Percentiles rank a stretch among this genome's conserved stretches.
Evolutionary conservation across 164 flowering plant genomes (phyloP).

Genomic region (Warburgia ugandensis): DNA sequence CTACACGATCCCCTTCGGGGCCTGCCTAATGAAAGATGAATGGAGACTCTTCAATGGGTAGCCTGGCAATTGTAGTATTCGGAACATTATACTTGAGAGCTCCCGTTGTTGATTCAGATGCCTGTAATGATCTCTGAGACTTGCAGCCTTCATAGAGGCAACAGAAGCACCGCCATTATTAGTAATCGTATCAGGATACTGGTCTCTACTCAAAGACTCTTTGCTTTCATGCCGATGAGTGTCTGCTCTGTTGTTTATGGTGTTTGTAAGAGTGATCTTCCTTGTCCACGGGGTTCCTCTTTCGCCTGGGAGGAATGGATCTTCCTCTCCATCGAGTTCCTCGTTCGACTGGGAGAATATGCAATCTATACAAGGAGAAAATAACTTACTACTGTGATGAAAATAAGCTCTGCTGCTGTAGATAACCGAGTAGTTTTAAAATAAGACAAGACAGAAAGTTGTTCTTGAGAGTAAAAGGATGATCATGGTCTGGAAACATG

Average conservation of each 20-base stretch:
- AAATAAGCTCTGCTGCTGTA: no score
- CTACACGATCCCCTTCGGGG: no score
- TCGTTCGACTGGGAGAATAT: not conserved
- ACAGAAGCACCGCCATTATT: not conserved
- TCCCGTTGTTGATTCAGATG: not conserved
- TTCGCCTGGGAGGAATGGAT: slow-evolving; percentile 46
- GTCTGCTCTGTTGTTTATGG: slow-evolving; percentile 11
- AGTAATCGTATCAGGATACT: slow-evolving; percentile 2
- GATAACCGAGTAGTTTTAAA: no score
- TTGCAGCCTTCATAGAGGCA: not conserved
- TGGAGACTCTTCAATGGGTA: no score
- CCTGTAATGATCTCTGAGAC: not conserved
- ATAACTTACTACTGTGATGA: not conserved
- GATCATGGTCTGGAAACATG: no score
- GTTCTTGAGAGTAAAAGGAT: no score
- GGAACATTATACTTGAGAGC: no score
- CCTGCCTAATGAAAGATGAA: no score
- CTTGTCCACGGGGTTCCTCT: slow-evolving; percentile 20
- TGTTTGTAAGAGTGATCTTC: slow-evolving; percentile 22
- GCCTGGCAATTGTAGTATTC: no score
- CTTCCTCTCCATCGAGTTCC: not conserved
- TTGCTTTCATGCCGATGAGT: slow-evolving; percentile 14
- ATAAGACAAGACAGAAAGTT: no score
- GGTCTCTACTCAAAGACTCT: slow-evolving; percentile 21
- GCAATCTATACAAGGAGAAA: not conserved